Evolutionary conservation across 2,329 filamentous ascomycete species (phyloP).

Genomic region (Nigrograna mackinnonii): DNA sequence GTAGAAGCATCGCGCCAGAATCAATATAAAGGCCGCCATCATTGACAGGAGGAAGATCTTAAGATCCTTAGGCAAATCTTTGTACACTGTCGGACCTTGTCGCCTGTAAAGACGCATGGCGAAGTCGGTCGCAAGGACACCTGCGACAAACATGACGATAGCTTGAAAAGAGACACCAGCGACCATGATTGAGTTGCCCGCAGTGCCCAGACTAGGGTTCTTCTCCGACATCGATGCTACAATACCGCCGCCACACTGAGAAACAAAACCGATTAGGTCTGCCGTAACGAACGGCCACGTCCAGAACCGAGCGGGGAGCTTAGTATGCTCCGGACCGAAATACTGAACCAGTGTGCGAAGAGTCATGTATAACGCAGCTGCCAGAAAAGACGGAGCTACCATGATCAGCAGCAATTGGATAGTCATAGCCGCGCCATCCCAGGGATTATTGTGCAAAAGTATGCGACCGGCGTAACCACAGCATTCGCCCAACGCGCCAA

Average conservation of each 20-base stretch:
- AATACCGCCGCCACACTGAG: conserved; percentile 4
- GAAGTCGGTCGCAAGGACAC: conserved; percentile 4
- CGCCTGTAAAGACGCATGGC: neutral
- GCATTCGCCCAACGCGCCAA: neutral
- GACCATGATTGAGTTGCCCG: conserved; percentile 5
- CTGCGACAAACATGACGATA: conserved; percentile 4
- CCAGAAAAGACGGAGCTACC: too few species aligned
- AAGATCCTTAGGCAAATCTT: neutral
- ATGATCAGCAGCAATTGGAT: too few species aligned
- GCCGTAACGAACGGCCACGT: conserved; percentile 5
- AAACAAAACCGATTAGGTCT: conserved; percentile 4
- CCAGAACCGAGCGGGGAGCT: conserved; percentile 3
- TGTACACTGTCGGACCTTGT: neutral
- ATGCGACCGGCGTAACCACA: too few species aligned
- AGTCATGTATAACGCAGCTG: too few species aligned
- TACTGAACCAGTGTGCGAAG: conserved; percentile 6
- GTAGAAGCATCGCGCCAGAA: too few species aligned
- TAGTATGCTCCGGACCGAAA: conserved; percentile 5
- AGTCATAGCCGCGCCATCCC: too few species aligned
- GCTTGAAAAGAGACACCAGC: conserved; percentile 7
- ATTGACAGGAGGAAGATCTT: conserved; percentile 2
- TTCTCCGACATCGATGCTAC: neutral
- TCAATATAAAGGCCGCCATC: too few species aligned
- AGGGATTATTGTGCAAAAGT: too few species aligned
- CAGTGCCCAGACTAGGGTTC: conserved; percentile 2